These are phyloP conservation scores for Cladosporium sphaerospermum DNA, from an alignment of 2,329 filamentous ascomycete genomes.

Conservation along the genomic window DNA sequence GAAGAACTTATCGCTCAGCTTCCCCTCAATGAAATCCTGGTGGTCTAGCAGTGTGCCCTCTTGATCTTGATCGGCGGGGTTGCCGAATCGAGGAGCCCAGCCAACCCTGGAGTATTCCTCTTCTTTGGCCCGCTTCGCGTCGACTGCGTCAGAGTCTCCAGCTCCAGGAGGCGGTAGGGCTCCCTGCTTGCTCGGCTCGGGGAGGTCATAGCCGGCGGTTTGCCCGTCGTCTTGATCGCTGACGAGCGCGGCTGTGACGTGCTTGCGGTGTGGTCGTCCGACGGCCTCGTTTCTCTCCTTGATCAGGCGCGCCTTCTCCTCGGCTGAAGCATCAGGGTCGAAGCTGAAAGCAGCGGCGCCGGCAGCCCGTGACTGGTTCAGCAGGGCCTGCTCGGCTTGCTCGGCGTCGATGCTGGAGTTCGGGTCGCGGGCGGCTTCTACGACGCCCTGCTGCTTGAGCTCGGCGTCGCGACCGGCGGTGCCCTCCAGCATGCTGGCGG, in stretches of 20 bases:
- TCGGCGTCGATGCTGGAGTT: constrained; percentile 61
- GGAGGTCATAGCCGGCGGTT: constrained; percentile 67
- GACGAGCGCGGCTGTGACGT: constrained; percentile 62
- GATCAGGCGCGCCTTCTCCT: constrained; percentile 77
- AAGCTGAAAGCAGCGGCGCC: constrained; percentile 79
- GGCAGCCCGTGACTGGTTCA: constrained; percentile 70
- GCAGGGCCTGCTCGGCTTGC: constrained; percentile 65
- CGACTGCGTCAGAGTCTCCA: constrained; percentile 29
- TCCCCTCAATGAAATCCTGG: constrained; percentile 76
- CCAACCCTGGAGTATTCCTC: constrained; percentile 55
- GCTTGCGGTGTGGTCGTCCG: constrained; percentile 39
- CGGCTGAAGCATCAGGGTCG: constrained; percentile 74
- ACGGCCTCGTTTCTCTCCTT: constrained; percentile 41
- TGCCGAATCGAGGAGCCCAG: constrained; percentile 83
- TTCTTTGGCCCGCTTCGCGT: constrained; percentile 7
- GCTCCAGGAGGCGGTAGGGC: constrained; percentile 54
- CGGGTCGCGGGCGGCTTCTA: constrained; percentile 70
- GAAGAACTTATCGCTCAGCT: constrained; percentile 82
- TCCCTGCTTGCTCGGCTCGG: constrained; percentile 64
- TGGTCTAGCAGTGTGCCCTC: constrained; percentile 73
- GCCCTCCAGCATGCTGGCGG: constrained; percentile 13
- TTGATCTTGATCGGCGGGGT: constrained; percentile 48
- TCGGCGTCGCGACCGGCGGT: constrained; percentile 42
- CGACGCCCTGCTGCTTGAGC: constrained; percentile 72
- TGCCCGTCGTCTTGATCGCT: constrained; percentile 73